Evolutionary conservation across 1,284 basidiomycete genomes (phyloP).

Genomic region (Rhodotorula mucilaginosa): DNA sequence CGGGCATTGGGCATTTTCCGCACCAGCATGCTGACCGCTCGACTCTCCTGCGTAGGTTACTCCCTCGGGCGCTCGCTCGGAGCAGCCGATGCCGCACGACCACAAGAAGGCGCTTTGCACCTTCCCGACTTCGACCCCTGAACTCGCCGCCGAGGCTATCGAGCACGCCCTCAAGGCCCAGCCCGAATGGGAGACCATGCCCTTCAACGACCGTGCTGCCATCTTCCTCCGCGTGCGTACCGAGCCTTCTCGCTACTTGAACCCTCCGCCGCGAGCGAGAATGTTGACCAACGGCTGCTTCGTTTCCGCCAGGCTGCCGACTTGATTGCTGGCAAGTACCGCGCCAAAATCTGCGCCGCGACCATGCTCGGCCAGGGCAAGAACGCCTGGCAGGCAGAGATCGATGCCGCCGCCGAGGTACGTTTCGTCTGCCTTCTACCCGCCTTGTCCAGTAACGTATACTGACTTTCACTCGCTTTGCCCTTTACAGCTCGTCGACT

Average conservation of each 20-base stretch:
- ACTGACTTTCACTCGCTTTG: neutral
- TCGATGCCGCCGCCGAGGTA: slow-evolving; percentile 96
- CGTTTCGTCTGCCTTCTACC: neutral
- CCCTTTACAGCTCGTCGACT: slow-evolving; percentile 71
- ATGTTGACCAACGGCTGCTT: neutral
- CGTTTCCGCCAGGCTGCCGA: slow-evolving; percentile 65
- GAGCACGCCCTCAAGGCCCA: slow-evolving; percentile 84
- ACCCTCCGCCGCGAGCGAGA: neutral
- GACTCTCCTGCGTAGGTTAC: slow-evolving; percentile 56
- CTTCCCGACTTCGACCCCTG: slow-evolving; percentile 82
- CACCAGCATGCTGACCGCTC: neutral
- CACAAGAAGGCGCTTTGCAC: slow-evolving; percentile 76
- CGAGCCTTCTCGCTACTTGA: neutral
- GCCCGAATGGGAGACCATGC: slow-evolving; percentile 83
- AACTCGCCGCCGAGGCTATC: slow-evolving; percentile 75
- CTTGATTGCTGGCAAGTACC: slow-evolving; percentile 77
- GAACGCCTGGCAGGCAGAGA: slow-evolving; percentile 99
- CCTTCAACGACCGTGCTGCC: slow-evolving; percentile 88
- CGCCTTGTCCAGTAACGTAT: neutral
- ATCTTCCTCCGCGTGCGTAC: slow-evolving; percentile 78
- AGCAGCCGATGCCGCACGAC: slow-evolving; percentile 78
- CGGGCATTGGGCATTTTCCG: neutral
- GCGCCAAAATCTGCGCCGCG: slow-evolving; percentile 75
- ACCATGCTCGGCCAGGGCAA: slow-evolving; percentile 99
- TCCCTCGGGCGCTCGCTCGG: slow-evolving; percentile 51